phyloP scores from a whole-genome alignment of 805 yeast species.

The Saccharomycodes ludwigii region DNA sequence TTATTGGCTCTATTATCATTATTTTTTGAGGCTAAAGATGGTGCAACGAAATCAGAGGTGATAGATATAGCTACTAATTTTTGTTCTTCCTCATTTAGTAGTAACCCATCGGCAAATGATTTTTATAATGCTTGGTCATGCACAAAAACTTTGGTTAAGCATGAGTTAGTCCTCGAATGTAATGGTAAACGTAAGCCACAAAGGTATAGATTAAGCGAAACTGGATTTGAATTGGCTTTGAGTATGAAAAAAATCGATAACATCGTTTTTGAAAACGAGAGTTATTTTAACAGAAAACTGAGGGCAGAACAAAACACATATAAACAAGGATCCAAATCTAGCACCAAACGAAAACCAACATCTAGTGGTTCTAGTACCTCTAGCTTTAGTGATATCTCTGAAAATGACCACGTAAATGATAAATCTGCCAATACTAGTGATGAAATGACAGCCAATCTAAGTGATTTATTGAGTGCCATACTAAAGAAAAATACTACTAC shows the following conservation, averaged over 20 bases:
- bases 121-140: conserved; percentile 70
- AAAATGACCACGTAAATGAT: too few relatives aligned
- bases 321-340: too few relatives aligned
- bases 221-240: conserved; percentile 53
- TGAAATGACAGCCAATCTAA: conserved; percentile 15
- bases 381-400: too few relatives aligned
- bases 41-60: conserved; percentile 53
- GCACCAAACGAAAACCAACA: too few relatives aligned
- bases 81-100: conserved; percentile 44
- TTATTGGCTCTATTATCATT: conserved; percentile 41
- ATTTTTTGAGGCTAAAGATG: conserved; percentile 26
- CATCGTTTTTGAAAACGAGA: conserved; percentile 17
- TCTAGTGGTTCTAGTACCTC: too few relatives aligned
- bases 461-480: conserved; percentile 5
- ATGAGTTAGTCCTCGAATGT: conserved; percentile 38
- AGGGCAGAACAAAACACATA: not conserved
- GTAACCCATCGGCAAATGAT: conserved; percentile 49
- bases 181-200: conserved; percentile 44
- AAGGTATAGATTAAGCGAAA: conserved; percentile 52
- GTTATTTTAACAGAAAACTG: not conserved
- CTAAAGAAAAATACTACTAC: too few relatives aligned
- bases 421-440: too few relatives aligned
- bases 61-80: conserved; percentile 39
- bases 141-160: conserved; percentile 46
- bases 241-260: conserved; percentile 37